Evolutionary conservation across 768 basidiomycete genomes (phyloP), one percentile per base, ranked within the genome.

Genomic region (Tylopilus vinaceipallidus): DNA sequence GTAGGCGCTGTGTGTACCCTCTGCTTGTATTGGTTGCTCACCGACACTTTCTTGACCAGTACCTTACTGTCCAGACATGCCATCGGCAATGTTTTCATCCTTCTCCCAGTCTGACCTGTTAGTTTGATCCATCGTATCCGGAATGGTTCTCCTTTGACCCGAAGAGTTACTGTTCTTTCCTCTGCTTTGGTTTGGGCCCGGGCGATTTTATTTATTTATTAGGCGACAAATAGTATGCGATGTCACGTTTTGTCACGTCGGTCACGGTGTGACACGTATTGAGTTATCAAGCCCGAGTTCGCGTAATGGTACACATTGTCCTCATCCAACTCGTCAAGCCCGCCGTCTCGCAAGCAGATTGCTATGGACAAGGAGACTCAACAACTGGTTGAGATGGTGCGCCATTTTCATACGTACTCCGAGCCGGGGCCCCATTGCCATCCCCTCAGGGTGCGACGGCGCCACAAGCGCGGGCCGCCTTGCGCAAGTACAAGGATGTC

Each of bases 401-500:
- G 61, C 55, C 13, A 2, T 41, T 27, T 33, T 57, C 16, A 36
- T 48, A 20, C 22, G 49, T 24, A 20, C 46, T 14, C 39, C 19
- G 29, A 12, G 33, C 36, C 47, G 19, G 37, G 27, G 19, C n/a
- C 20, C 35, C 38, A 52, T 37, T 19, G 3, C 29, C 30, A 56
- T 43, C 49, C 36, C 35, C 38, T 41, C 33, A 95, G 94, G 94
- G 94, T 57, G 91, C 91, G 26, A 89, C 87, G 0, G 65, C 71
- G 11, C 80, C 83, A 12, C 89, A 94, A 71, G 94, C 95, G 34
- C 81, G 80, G 58, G 89, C 87, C 26, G 94, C 94, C 16, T 70
- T 97, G 62, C 79, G 76, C 54, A 82, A 84, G 60, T 80, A 88
- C 64, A 88, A 83, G 54, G 93, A 98, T 75, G 91, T 94, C 30